These are phyloP conservation scores for Stevia rebaudiana DNA, from an alignment of 140 eudicot species.

Conservation along the genomic window DNA sequence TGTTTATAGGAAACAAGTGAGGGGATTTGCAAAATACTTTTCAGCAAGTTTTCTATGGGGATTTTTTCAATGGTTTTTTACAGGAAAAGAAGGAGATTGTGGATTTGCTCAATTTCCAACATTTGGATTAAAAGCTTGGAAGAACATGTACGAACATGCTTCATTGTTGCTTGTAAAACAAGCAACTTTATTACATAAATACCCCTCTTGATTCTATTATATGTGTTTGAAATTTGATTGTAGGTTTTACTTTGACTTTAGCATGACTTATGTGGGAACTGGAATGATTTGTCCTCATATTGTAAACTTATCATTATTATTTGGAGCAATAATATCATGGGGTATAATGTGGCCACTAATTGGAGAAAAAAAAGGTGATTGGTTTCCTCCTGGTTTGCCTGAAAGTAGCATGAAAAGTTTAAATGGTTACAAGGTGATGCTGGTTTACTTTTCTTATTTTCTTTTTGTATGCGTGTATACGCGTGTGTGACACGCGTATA, in stretches of 20 bases:
- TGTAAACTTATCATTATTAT: conserved; percentile 73
- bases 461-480: neutral
- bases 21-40: conserved; percentile 56
- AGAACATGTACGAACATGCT: conserved; percentile 39
- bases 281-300: conserved; percentile 96
- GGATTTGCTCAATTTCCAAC: conserved; percentile 89
- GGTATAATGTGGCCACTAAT: conserved; percentile 94
- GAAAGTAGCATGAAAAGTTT: conserved; percentile 84
- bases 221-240: neutral
- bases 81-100: conserved; percentile 54
- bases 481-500: neutral
- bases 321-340: conserved; percentile 89
- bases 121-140: conserved; percentile 72
- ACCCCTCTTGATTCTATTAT: neutral
- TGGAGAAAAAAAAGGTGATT: conserved; percentile 48
- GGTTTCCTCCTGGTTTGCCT: conserved; percentile 63
- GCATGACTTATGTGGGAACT: conserved; percentile 88
- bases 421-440: conserved; percentile 69
- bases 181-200: neutral
- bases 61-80: conserved; percentile 81
- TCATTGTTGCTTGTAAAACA: neutral
- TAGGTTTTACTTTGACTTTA: conserved; percentile 92
- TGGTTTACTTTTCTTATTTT: neutral
- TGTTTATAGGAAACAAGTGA: conserved; percentile 66
- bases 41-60: conserved; percentile 78